phyloP scores from a whole-genome alignment of 148 eudicot species.

The Amaranthus cruentus region DNA sequence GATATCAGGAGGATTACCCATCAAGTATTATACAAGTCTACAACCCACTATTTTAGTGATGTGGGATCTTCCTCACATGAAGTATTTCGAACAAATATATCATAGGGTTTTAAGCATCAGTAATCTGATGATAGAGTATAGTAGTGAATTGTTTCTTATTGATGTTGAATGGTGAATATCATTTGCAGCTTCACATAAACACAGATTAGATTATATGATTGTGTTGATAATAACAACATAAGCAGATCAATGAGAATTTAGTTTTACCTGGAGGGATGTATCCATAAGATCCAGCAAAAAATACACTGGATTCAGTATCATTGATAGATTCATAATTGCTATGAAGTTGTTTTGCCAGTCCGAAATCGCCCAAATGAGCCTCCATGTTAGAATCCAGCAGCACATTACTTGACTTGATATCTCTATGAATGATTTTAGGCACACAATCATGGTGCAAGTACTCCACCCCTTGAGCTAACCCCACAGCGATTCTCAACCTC shows the following conservation, averaged over 20 bases:
- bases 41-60: no score
- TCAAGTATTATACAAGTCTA: no score
- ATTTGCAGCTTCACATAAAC: no score
- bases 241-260: background rate
- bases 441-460: slow-evolving; percentile 90
- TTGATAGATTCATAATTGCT: slow-evolving; percentile 46
- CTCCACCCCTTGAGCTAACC: slow-evolving; percentile 93
- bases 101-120: no score
- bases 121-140: no score
- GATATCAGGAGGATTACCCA: no score
- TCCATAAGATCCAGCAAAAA: slow-evolving; percentile 96
- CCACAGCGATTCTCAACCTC: slow-evolving; percentile 74
- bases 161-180: no score
- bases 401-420: slow-evolving; percentile 82
- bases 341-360: slow-evolving; percentile 70
- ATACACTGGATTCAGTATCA: slow-evolving; percentile 72
- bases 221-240: background rate
- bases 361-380: slow-evolving; percentile 95
- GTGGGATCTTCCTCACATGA: no score
- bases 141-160: no score
- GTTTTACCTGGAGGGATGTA: slow-evolving; percentile 92
- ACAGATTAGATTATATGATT: no score
- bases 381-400: slow-evolving; percentile 83
- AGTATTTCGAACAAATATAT: no score
- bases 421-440: slow-evolving; percentile 92